A percentile compares a stretch with the other conserved stretches of the same genome.
These are phyloP conservation scores for Diaporthe helianthi DNA, from an alignment of 2,329 filamentous ascomycete genomes.

Conservation along the genomic window DNA sequence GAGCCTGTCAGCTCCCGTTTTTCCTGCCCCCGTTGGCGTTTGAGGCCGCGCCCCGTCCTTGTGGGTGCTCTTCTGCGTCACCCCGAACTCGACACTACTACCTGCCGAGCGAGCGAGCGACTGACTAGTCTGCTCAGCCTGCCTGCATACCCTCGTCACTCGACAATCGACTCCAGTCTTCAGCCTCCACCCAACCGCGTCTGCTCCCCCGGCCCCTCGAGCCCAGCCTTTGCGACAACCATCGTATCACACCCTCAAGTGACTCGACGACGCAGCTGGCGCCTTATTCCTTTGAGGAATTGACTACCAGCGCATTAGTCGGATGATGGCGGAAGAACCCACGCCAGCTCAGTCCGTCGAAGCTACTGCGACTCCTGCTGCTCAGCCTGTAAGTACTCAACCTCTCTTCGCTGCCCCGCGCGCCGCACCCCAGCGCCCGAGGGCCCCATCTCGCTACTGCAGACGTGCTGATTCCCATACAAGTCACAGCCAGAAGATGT, in stretches of 20 bases:
- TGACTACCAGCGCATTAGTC: slow-evolving; percentile 39
- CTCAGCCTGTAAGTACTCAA: slow-evolving; percentile 53
- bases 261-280: slow-evolving; percentile 31
- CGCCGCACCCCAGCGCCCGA: slow-evolving; percentile 43
- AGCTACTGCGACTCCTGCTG: slow-evolving; percentile 57
- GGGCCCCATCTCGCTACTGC: slow-evolving; percentile 41
- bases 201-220: slow-evolving; percentile 20
- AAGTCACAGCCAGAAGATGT: slow-evolving; percentile 35
- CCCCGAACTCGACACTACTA: slow-evolving; percentile 20
- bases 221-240: slow-evolving; percentile 25
- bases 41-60: slow-evolving; percentile 29
- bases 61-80: slow-evolving; percentile 30
- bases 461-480: slow-evolving; percentile 55
- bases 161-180: slow-evolving; percentile 32
- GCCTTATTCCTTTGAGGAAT: slow-evolving; percentile 33
- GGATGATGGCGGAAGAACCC: slow-evolving; percentile 72
- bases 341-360: slow-evolving; percentile 60
- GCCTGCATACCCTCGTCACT: slow-evolving; percentile 24
- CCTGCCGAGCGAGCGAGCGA: not conserved
- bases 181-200: slow-evolving; percentile 29
- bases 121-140: slow-evolving; percentile 23
- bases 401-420: slow-evolving; percentile 14
- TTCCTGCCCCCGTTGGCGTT: slow-evolving; percentile 10
- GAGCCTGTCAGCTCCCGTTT: not conserved
- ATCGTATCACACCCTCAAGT: slow-evolving; percentile 3